Conservation (phyloP, 495 filamentous ascomycete genomes). For the Xylaria castorea region DNA sequence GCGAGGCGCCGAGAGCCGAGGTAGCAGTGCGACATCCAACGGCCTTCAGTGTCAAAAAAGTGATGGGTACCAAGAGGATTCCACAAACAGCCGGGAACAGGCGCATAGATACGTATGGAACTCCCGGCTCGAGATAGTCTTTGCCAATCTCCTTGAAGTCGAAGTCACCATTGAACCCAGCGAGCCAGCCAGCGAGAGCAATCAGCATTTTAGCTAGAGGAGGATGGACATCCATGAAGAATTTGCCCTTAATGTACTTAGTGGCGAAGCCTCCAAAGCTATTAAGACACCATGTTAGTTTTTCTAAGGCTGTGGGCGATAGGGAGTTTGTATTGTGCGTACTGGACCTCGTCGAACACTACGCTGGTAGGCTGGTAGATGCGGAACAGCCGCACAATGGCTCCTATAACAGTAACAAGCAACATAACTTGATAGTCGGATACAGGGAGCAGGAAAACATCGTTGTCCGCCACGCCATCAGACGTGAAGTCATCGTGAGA, state of each 20-base stretch:
- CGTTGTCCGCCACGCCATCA: slow-evolving; percentile 71
- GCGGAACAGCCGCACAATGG: slow-evolving; percentile 85
- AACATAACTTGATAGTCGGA: slow-evolving; percentile 82
- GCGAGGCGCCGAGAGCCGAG: slow-evolving; percentile 77
- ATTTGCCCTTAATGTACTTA: slow-evolving; percentile 97
- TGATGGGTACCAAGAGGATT: slow-evolving; percentile 83
- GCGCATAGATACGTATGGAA: slow-evolving; percentile 98
- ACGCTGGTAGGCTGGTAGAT: slow-evolving; percentile 97
- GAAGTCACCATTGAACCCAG: slow-evolving; percentile 93
- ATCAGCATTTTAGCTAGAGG: slow-evolving; percentile 96
- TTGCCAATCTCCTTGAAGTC: slow-evolving; percentile 99
- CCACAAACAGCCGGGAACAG: slow-evolving; percentile 89
- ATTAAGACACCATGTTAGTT: slow-evolving; percentile 36
- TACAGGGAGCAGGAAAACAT: slow-evolving; percentile 74
- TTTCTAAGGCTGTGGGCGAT: not conserved
- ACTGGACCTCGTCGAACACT: slow-evolving; percentile 99
- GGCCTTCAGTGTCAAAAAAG: slow-evolving; percentile 94
- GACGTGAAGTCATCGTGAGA: slow-evolving; percentile 65
- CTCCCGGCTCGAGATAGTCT: slow-evolving; percentile 92
- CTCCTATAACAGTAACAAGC: slow-evolving; percentile 74
- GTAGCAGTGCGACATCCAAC: slow-evolving; percentile 86
- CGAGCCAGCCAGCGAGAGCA: slow-evolving; percentile 92
- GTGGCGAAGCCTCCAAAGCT: slow-evolving; percentile 97
- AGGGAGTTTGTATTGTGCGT: slow-evolving; percentile 48
- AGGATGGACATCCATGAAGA: slow-evolving; percentile 99